Evolutionary conservation across 768 basidiomycete genomes (phyloP).

Genomic region (Leccinum broughii): DNA sequence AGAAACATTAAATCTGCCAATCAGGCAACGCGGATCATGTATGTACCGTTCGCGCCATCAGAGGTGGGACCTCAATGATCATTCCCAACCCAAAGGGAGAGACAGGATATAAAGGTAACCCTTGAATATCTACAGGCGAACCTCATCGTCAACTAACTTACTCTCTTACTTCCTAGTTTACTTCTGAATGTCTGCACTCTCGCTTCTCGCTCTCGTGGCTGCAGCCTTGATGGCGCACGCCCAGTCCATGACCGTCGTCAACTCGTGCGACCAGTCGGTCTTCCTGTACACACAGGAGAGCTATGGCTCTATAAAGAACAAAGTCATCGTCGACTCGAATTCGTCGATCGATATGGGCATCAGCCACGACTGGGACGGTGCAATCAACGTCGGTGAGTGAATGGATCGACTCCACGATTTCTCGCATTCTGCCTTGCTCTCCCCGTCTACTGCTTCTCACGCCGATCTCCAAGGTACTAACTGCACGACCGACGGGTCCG

Average conservation of each 20-base stretch:
- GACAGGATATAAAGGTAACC: not conserved
- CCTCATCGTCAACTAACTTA: not conserved
- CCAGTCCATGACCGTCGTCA: constrained; percentile 25
- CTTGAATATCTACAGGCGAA: not conserved
- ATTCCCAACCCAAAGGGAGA: not conserved
- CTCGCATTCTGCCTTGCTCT: not conserved
- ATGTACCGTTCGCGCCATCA: not conserved
- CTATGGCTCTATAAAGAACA: constrained; percentile 22
- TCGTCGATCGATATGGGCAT: constrained; percentile 18
- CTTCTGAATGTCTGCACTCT: constrained; percentile 3
- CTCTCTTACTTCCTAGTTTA: not conserved
- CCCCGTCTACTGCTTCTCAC: not conserved
- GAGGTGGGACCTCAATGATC: not conserved
- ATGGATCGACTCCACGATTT: not conserved
- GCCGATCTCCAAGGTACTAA: constrained; percentile 16
- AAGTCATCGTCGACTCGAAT: constrained; percentile 16
- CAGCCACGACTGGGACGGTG: constrained; percentile 23
- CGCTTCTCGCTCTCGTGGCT: constrained; percentile 12
- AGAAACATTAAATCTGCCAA: not conserved
- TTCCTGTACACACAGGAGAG: constrained; percentile 26
- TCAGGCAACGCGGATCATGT: not conserved
- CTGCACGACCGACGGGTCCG: constrained; percentile 14
- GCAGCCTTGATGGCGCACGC: constrained; percentile 8
- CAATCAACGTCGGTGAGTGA: constrained; percentile 21
- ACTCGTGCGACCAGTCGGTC: constrained; percentile 23